Evolutionary conservation across 148 eudicot species (phyloP).

Genomic region (Vaccinium macrocarpon): DNA sequence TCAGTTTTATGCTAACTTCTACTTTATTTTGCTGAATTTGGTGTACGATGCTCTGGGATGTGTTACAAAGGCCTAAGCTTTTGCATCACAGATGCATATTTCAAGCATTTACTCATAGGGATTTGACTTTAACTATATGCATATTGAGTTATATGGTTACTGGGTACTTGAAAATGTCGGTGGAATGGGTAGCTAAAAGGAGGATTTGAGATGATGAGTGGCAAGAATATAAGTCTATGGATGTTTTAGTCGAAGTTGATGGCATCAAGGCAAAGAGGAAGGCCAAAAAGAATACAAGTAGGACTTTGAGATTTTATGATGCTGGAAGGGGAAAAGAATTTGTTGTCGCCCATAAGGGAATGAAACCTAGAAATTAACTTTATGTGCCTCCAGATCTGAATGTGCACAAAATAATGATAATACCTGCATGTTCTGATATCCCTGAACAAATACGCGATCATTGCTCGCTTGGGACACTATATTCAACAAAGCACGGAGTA

Average conservation of each 20-base stretch:
- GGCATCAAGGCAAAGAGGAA: neutral
- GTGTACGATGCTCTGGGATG: neutral
- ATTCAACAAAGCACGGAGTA: neutral
- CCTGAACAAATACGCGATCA: neutral
- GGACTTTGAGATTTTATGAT: neutral
- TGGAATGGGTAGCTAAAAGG: neutral
- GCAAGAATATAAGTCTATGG: neutral
- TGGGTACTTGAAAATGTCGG: neutral
- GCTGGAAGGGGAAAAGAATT: neutral
- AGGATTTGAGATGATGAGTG: neutral
- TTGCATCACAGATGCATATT: conserved; percentile 2
- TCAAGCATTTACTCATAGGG: neutral
- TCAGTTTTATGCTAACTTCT: neutral
- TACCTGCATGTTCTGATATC: neutral
- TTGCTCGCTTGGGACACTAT: neutral
- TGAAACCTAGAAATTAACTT: neutral
- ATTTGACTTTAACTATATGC: neutral
- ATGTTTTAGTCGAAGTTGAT: neutral
- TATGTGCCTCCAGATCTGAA: neutral
- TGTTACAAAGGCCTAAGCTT: neutral
- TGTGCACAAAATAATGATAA: neutral
- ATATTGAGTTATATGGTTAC: neutral
- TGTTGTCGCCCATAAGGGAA: neutral
- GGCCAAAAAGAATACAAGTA: neutral
- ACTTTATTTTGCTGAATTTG: neutral